Base-by-base conservation (phyloP, 1,284 basidiomycete genomes). In the Ceratobasidium sp. region DNA sequence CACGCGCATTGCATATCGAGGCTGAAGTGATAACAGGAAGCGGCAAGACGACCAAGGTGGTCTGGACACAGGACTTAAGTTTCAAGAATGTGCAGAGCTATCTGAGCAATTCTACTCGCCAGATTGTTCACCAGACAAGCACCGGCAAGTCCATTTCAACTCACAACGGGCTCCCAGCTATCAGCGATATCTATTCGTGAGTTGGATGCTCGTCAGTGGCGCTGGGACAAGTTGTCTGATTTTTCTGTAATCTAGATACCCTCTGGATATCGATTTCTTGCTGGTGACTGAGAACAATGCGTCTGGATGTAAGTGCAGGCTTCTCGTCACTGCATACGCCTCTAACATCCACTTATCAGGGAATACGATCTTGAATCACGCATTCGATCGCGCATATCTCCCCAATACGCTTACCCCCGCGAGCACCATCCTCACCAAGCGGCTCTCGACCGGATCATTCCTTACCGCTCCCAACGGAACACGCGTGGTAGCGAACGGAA, bases 131-230 rank as follows among this genome's bases (percentile, higher is more conserved):
- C 43, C 91, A 92, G 80, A 83, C 82, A 0, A 84, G 89, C 6
- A 84, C 82, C 0, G 91, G 91, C 7, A 80, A 80, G 14, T 83
- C 87, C 21, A 73, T 80, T 14, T 91, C 90, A 16, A 86, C 84
- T 0, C 90, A 92, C 78, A 89, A 91, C 74, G 87, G 85, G 8
- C 81, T 85, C 1, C 76, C 83, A 5, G 80, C 82, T 0, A 80
- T 91, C n/a, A 76, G 81, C 5, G 91, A 93, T 77, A 76, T 81
- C 1, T 91, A 91, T 80, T 85, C 85, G 2, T 92, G 88, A 23
- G 66, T 57, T 43, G 21, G 1, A 6, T 11, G n/a, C 9, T 21
- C 14, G 13, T 4, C 11, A 18, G 8, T 57, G 54, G 21, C 7
- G 35, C 16, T 11, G 26, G n/a, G 16, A 7, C 26, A 23, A 52